Evolutionary conservation across 352 stramenopile genomes (phyloP), one percentile per base, ranked within the genome.

Genomic region (Lagenidium giganteum): DNA sequence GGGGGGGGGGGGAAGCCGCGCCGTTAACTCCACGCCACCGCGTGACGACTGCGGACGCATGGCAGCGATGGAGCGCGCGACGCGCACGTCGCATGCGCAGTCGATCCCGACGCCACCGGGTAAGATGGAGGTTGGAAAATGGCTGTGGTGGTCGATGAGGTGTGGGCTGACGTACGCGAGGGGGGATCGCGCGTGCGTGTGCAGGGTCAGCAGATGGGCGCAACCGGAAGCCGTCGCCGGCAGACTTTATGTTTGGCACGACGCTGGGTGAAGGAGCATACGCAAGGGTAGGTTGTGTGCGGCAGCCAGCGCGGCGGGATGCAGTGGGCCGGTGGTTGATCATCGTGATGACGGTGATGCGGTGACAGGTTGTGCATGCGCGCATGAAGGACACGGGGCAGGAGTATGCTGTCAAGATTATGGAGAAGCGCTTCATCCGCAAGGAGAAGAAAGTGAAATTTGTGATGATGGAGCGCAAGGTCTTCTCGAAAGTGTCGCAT

Each of bases 401-500:
- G 5, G 78, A 96, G 57, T 96, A 94, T 47, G 85, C 85, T 1
- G 74, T 96, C 14, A 96, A 96, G 64, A 93, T 96, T 45, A 96
- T 96, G 83, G 85, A 96, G 51, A 93, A 96, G 56, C 65, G 73
- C 29, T 92, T 93, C 55, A 94, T 96, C 51, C 81, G 78, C 42
- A 90, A 89, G 63, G 83, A 95, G 58, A 94, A 95, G 57, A 95
- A 96, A 51, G 83, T 95, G 49, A 92, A 87, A 48, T 91, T 92
- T 47, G 80, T 94, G 45, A 91, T 96, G 72, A 94, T 93, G 79
- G 85, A 96, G 66, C 79, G 79, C 60, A 88, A 92, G 36, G 82
- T 96, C 31, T 93, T 96, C 50, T 92, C 82, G 30, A 91, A 88
- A 57, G 67, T 96, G 30, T 74, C 75, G 50, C 75, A 95, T 51